Base-by-base conservation (phyloP, 257 asterid genomes). In the Nicotiana undulata region DNA sequence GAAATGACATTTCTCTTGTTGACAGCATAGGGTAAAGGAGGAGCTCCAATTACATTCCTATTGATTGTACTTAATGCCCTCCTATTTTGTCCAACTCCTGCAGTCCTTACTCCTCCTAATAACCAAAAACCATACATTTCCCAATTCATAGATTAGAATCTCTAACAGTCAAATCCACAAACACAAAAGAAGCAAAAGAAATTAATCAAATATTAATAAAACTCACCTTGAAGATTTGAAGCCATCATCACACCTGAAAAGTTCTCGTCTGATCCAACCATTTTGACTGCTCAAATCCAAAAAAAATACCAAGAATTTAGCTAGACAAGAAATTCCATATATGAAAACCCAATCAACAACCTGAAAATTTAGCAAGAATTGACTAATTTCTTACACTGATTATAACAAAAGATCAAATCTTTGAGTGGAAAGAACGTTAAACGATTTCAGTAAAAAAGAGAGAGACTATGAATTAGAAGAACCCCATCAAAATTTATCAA, bases 211-310 rank as follows among this genome's bases (percentile, higher is more conserved):
- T 29, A 74, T 46, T 51, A 29, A 40, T 8, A 56, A 26, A 10
- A n/a, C 67, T 63, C 4, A 88, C 91, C 91, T 83, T 89, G 97
- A 88, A 77, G 65, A 80, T 87, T 90, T 77, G 93, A 86, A 65
- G 90, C 84, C 90, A 89, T 88, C 83, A 86, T 89, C 85, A 85
- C 83, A n/a, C 82, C 86, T 16, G 82, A 55, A 75, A 40, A 81
- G 74, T 92, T 95, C 92, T 95, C 98, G 55, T 93, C 87, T 55
- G 97, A 86, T 90, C 95, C 87, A 76, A 40, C 91, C 98, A 90
- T 93, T 83, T 87, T 85, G 79, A 79, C 66, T 72, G 60, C 59
- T 46, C 20, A 34, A 72, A 72, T 13, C 34, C 60, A 46, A 60
- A 72, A 44, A 4, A n/a, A 56, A 22, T 10, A 55, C 6, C n/a